Conservation (phyloP, 179 eudicot genomes). For the Gypsophila paniculata region DNA sequence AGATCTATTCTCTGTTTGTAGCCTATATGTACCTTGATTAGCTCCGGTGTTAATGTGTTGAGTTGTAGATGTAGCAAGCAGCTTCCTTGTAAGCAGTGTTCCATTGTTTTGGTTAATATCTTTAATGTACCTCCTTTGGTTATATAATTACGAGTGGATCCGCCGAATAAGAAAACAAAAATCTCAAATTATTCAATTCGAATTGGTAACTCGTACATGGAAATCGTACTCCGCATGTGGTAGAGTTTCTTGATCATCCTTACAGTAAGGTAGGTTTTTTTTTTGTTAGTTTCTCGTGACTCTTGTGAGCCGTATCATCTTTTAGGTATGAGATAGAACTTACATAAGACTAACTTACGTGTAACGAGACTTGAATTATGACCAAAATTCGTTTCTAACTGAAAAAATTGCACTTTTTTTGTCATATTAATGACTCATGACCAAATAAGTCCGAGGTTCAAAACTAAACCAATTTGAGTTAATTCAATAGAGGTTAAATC, state of each 20-base stretch:
- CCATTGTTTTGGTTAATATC: neutral
- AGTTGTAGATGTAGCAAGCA: neutral
- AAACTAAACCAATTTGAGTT: neutral
- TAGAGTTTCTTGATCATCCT: no score
- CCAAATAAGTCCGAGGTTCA: neutral
- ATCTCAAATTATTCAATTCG: neutral
- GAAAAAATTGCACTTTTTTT: neutral
- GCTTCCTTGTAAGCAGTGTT: neutral
- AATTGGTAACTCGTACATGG: no score
- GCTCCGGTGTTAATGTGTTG: constrained; percentile 16
- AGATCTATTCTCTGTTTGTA: constrained; percentile 15
- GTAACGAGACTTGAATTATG: no score
- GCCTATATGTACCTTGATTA: neutral
- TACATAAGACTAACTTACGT: no score
- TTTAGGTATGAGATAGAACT: no score
- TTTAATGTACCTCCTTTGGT: neutral
- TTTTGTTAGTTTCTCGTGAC: no score
- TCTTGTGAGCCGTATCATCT: no score
- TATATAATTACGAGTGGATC: neutral
- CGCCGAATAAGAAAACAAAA: neutral
- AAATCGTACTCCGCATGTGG: no score
- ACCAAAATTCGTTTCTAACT: no score
- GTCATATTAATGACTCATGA: neutral
- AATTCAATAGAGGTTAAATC: no score
- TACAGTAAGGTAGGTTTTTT: no score